These are phyloP conservation scores for Xylaria sp. DNA, from an alignment of 2,329 filamentous ascomycete genomes.

Conservation along the genomic window DNA sequence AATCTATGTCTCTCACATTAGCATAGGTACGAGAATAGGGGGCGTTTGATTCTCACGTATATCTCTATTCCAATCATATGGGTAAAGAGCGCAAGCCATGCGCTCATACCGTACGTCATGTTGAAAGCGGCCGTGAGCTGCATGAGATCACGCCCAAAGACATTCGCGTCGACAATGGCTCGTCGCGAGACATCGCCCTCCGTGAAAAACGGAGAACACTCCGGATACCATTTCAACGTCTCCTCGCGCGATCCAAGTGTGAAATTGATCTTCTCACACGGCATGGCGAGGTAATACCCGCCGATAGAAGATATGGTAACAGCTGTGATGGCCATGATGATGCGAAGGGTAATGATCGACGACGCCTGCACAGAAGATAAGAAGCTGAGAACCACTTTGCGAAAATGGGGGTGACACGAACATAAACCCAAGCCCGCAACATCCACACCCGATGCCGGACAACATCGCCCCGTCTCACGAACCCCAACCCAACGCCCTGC, in stretches of 20 bases:
- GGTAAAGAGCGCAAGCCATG: background rate
- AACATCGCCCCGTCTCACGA: background rate
- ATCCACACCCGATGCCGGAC: background rate
- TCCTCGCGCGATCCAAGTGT: background rate
- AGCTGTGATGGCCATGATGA: background rate
- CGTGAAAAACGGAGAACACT: constrained; percentile 2
- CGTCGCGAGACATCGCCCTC: background rate
- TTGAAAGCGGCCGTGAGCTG: background rate
- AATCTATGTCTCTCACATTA: background rate
- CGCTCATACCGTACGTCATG: constrained; percentile 1
- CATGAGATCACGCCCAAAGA: background rate
- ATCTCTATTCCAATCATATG: constrained; percentile 1
- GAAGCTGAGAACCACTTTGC: background rate
- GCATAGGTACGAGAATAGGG: background rate
- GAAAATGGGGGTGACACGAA: background rate
- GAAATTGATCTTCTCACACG: constrained; percentile 5
- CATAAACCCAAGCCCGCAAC: constrained; percentile 6
- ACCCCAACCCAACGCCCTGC: background rate
- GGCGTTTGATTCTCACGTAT: background rate
- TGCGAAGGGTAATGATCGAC: background rate
- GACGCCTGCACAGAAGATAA: background rate
- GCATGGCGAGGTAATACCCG: constrained; percentile 3
- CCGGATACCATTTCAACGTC: background rate
- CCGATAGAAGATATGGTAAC: background rate
- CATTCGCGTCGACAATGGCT: constrained; percentile 1